phyloP scores from a whole-genome alignment of 1,284 basidiomycete species.

The Exobasidium rhododendri region DNA sequence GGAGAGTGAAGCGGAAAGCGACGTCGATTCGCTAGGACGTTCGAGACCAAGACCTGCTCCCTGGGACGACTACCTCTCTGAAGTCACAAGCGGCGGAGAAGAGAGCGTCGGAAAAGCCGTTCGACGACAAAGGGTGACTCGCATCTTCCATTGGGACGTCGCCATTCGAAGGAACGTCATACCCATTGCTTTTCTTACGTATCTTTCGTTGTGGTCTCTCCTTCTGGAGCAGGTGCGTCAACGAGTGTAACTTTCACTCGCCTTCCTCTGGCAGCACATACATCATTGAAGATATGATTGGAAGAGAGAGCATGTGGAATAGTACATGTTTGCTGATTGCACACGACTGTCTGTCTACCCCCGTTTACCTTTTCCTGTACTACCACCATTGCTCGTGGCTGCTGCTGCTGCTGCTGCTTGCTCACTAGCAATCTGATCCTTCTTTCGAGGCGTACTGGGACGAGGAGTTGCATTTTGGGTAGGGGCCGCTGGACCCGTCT shows the following conservation, averaged over 20 bases:
- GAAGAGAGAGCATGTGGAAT: too few species aligned
- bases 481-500: background rate
- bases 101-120: background rate
- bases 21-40: background rate
- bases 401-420: background rate
- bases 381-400: too few species aligned
- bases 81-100: constrained; percentile 11
- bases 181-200: constrained; percentile 44
- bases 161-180: constrained; percentile 50
- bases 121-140: constrained; percentile 12
- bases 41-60: constrained; percentile 1
- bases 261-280: background rate
- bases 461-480: background rate
- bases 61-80: background rate
- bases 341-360: background rate
- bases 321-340: too few species aligned
- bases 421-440: background rate
- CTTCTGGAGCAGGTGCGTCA: background rate
- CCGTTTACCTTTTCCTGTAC: background rate
- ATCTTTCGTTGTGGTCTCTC: constrained; percentile 42
- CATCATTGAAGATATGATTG: background rate
- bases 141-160: constrained; percentile 53
- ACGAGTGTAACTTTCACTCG: background rate
- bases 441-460: background rate
- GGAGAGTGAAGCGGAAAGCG: constrained; percentile 6